Conservation (phyloP, 1,284 basidiomycete species). For the Heterobasidion irregulare region DNA sequence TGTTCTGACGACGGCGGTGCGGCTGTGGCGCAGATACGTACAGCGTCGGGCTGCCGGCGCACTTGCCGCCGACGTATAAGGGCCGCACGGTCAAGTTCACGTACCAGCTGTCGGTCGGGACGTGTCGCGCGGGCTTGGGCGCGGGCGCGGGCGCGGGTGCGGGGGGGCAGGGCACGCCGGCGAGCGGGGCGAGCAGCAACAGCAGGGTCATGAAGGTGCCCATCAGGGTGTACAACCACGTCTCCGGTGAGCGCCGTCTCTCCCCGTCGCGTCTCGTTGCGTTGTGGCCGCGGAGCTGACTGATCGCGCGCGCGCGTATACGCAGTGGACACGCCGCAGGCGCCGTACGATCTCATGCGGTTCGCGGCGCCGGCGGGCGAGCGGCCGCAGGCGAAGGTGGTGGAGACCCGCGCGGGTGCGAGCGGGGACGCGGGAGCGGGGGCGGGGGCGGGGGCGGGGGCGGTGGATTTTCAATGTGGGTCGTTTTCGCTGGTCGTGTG, state of each 20-base stretch:
- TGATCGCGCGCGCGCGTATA: neutral
- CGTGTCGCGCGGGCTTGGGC: too few relatives aligned
- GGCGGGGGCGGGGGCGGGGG: too few relatives aligned
- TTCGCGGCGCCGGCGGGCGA: conserved; percentile 5
- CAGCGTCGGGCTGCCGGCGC: conserved; percentile 63
- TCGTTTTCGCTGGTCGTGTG: too few relatives aligned
- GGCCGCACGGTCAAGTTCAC: conserved; percentile 81
- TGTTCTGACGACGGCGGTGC: neutral
- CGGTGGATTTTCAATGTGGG: too few relatives aligned
- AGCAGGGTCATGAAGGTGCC: conserved; percentile 86
- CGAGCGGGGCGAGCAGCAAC: conserved; percentile 31
- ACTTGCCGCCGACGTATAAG: conserved; percentile 84
- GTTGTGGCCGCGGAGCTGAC: too few relatives aligned
- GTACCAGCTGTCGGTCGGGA: conserved; percentile 84
- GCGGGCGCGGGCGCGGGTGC: too few relatives aligned
- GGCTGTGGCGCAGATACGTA: conserved; percentile 64
- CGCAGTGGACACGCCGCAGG: conserved; percentile 7
- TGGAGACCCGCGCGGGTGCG: too few relatives aligned
- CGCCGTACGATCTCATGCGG: conserved; percentile 7
- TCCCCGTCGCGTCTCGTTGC: neutral
- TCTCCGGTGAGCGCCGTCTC: conserved; percentile 47
- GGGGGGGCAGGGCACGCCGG: neutral
- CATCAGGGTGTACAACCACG: conserved; percentile 80
- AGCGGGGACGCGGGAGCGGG: too few relatives aligned
- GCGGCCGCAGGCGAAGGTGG: conserved; percentile 11